A percentile compares a stretch with the other conserved stretches of the same genome.
phyloP scores from a whole-genome alignment of 352 stramenopile genomes.

The Phytophthora pini region DNA sequence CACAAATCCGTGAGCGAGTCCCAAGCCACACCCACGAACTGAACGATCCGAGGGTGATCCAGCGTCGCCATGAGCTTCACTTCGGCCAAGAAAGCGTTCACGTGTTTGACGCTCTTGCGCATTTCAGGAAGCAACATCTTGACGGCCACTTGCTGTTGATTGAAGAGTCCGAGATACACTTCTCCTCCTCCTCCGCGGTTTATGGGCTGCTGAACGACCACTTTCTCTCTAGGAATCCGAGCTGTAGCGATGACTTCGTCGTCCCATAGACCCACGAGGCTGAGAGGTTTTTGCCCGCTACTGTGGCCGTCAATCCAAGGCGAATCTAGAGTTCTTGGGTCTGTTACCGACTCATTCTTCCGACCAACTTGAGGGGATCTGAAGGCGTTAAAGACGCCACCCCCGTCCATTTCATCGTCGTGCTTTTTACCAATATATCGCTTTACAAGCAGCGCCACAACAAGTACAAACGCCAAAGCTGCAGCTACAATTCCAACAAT shows the following conservation, averaged over 20 bases:
- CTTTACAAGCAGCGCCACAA: slow-evolving; percentile 8
- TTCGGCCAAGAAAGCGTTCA: slow-evolving; percentile 32
- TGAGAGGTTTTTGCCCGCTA: slow-evolving; percentile 7
- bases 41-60: slow-evolving; percentile 47
- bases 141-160: slow-evolving; percentile 32
- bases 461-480: slow-evolving; percentile 10
- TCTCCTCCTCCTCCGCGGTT: slow-evolving; percentile 35
- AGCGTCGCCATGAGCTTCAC: slow-evolving; percentile 43
- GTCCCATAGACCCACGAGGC: slow-evolving; percentile 31
- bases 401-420: slow-evolving; percentile 2
- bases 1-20: slow-evolving; percentile 32
- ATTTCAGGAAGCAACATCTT: slow-evolving; percentile 34
- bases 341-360: slow-evolving; percentile 6
- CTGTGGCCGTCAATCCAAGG: not conserved
- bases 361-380: slow-evolving; percentile 6
- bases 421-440: slow-evolving; percentile 5
- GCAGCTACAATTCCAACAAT: slow-evolving; percentile 18
- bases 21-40: slow-evolving; percentile 58
- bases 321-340: slow-evolving; percentile 7
- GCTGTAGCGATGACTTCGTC: slow-evolving; percentile 36
- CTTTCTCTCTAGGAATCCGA: slow-evolving; percentile 37
- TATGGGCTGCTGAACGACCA: slow-evolving; percentile 30
- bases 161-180: slow-evolving; percentile 36
- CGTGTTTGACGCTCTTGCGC: slow-evolving; percentile 17
- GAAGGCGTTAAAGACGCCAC: slow-evolving; percentile 9